Evolutionary conservation across 2,329 filamentous ascomycete genomes (phyloP).

Genomic region (Xylariaceae sp.): DNA sequence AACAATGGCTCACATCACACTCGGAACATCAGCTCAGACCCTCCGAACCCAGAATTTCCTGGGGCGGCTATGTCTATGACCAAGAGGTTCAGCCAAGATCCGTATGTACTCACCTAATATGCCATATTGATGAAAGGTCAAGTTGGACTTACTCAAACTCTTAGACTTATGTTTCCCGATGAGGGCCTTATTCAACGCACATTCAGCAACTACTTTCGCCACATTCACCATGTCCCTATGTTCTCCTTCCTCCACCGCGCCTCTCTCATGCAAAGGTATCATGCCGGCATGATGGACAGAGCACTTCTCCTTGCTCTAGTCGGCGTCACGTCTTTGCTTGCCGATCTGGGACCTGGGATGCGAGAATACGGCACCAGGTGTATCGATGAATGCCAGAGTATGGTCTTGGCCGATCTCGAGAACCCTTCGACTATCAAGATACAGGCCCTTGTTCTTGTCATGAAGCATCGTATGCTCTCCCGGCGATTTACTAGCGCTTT

Average conservation of each 20-base stretch:
- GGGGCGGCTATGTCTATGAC: conserved; percentile 13
- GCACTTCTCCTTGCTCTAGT: conserved; percentile 51
- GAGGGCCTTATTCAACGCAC: conserved; percentile 49
- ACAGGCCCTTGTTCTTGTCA: conserved; percentile 42
- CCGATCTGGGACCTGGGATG: conserved; percentile 50
- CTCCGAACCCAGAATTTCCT: conserved; percentile 18
- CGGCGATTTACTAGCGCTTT: conserved; percentile 44
- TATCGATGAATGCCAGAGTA: conserved; percentile 50
- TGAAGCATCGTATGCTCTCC: conserved; percentile 45
- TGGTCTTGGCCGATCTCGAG: conserved; percentile 51
- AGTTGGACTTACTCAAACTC: conserved; percentile 28
- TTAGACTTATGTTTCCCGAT: conserved; percentile 40
- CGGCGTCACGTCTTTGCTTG: conserved; percentile 53
- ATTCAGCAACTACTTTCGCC: conserved; percentile 55
- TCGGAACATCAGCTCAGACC: conserved; percentile 26
- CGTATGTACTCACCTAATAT: conserved; percentile 22
- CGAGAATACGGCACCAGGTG: conserved; percentile 51
- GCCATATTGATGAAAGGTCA: conserved; percentile 19
- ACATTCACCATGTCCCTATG: conserved; percentile 56
- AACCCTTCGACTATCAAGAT: conserved; percentile 55
- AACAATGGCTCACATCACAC: conserved; percentile 32
- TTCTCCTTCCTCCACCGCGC: conserved; percentile 57
- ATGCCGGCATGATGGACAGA: conserved; percentile 53
- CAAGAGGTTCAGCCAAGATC: conserved; percentile 20
- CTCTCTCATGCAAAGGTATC: conserved; percentile 57